Conservation (phyloP, 441 rosid genomes). For the Gossypium davidsonii region DNA sequence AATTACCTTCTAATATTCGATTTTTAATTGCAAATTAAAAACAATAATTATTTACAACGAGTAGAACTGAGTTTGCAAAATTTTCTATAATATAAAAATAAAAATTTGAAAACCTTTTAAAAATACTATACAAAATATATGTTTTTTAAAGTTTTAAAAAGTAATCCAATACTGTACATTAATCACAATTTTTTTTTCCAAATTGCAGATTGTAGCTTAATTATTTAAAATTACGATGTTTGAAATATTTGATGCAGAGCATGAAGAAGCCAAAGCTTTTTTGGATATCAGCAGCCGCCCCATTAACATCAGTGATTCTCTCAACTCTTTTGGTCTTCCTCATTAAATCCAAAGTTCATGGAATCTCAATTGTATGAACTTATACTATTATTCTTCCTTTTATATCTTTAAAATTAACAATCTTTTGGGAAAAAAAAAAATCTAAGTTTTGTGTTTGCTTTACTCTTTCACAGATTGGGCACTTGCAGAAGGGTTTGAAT, state of each 20-base stretch:
- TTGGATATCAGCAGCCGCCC: conserved; percentile 93
- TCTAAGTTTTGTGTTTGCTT: not conserved
- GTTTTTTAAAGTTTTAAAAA: too few relatives aligned
- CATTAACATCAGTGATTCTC: conserved; percentile 63
- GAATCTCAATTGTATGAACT: conserved; percentile 59
- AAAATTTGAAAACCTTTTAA: too few relatives aligned
- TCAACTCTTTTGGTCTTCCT: conserved; percentile 65
- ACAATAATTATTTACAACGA: too few relatives aligned
- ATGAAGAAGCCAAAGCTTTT: conserved; percentile 74
- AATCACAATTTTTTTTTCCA: too few relatives aligned
- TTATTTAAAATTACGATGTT: not conserved
- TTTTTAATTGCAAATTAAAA: too few relatives aligned
- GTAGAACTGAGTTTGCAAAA: too few relatives aligned
- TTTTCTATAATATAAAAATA: too few relatives aligned
- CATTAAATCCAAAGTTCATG: conserved; percentile 53
- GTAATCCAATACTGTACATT: too few relatives aligned
- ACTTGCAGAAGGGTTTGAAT: conserved; percentile 83
- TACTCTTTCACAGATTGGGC: conserved; percentile 59
- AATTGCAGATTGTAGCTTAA: too few relatives aligned
- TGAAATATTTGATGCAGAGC: conserved; percentile 42
- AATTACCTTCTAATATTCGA: too few relatives aligned
- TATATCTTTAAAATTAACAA: not conserved
- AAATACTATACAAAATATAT: too few relatives aligned
- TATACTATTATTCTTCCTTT: not conserved
- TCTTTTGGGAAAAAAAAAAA: not conserved